Base-by-base conservation (phyloP, 129 eudicot genomes). In the Smallanthus sonchifolius region DNA sequence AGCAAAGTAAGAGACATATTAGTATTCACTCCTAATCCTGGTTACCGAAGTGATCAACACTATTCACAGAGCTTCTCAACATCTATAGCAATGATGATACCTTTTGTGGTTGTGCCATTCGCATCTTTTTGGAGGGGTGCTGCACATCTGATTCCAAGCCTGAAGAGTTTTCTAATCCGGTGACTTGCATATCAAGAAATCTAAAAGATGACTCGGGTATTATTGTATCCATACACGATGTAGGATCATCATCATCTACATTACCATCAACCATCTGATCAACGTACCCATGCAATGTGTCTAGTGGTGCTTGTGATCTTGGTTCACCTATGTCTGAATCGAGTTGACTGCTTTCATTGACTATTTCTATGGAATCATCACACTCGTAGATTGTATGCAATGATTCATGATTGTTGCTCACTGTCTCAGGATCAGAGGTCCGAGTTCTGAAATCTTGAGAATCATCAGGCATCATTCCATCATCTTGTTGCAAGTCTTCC, bases 81-180 rank as follows among this genome's bases (percentile, higher is more conserved):
- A 40, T 34, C 64, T 20, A 39, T 55, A 72, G 20, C 45, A n/a
- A 64, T 14, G 72, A 64, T 37, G 72, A 40, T 40, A 72, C 67
- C 66, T 16, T 11, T 61, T 15, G 38, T 16, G 77, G 13, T 47
- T 72, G 57, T 47, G 80, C 36, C 74, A 82, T 69, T 49, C 86
- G 81, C 77, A 75, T 74, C 79, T 66, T 89, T 75, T 86, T 84
- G 17, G 72, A 28, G 42, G 75, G 70, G 45, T 47, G 79, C n/a
- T 48, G 75, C 70, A 30, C 74, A 54, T 74, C 75, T 17, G 77
- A n/a, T 69, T 57, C 82, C 39, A 61, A 57, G 10, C 34, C 69
- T 1, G 61, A 48, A 11, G 19, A 65, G 67, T 72, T 56, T 28
- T 43, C 49, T 10, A 70, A 9, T 57, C 74, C 77, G 15, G 51